Evolutionary conservation across 1,284 basidiomycete genomes (phyloP), one percentile per base, ranked within the genome.

Genomic region (Puccinia novopanici): DNA sequence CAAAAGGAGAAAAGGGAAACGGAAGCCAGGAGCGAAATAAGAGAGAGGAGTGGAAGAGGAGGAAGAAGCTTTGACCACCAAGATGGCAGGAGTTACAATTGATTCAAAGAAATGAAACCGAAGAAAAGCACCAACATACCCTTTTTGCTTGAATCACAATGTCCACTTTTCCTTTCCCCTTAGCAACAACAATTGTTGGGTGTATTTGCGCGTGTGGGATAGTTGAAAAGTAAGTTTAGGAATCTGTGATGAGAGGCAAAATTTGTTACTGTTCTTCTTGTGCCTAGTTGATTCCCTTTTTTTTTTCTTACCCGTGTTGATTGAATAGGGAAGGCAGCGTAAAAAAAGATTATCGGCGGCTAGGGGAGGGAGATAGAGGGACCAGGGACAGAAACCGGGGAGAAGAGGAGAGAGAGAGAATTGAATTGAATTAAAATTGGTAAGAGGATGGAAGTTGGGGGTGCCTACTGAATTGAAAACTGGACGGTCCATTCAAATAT

Each of bases 391-490:
- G 40, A 73, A 73, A 59, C 54, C 71, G 52, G 71, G 54, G n/a
- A 73, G 71, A 73, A 45, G 71, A 73, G 71, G 40, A 73, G 71
- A 73, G 71, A 57, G 71, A 73, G 71, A 73, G 71, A 57, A 52
- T 55, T 54, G 30, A 50, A 73, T 45, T 59, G 71, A 73, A 73
- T 73, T 73, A 73, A 22, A 73, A 73, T 73, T 73, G 57, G 71
- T 73, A 73, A 73, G 71, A 73, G 71, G 71, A 55, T 34, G 71
- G 71, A 73, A 59, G 71, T 73, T 73, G 52, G 54, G 54, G 19
- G 71, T 42, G 71, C 40, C 71, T 73, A 73, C 54, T 73, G 54
- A 73, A 73, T 73, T 73, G 71, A 48, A 55, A 72, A 24, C 40
- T 72, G 48, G 52, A 55, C 24, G 71, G 71, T 59, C 71, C 71